Evolutionary conservation across 805 yeast genomes (phyloP), one percentile per base, ranked within the genome.

Genomic region (Saturnispora halmiae): DNA sequence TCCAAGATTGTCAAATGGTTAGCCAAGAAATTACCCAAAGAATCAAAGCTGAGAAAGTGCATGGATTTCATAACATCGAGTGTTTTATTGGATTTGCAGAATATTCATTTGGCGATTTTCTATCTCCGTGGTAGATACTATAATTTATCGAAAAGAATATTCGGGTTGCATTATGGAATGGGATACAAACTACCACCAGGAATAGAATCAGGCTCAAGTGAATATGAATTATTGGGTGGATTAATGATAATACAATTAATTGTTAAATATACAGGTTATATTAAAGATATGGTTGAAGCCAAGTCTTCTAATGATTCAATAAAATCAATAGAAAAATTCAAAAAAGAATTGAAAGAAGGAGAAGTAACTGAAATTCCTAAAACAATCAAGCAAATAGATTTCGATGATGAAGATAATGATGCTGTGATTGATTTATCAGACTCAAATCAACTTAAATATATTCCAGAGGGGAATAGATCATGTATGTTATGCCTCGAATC

Each of bases 71-170:
- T 63, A 5, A 65, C 71, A n/a, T 73, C 71, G 49, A 53, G 69
- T 14, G 64, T 65, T 39, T 49, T 74, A 4, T 49, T 75, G 24
- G 79, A 79, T 1, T 41, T 82, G 5, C 61, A 77, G 55, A 82
- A 82, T 51, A 43, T 83, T 13, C 94, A 90, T 56, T 60, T 87
- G 38, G 90, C 95, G 0, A 28, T 83, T 0, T 90, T 90, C 56
- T 90, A 90, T 59, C 75, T 88, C 53, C 70, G 69, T 33, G 97
- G 96, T 2, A 71, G 78, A 22, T 92, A 81, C 58, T 88, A 88
- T 60, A 78, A 82, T 38, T 49, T 87, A 4, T 73, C 83, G 1
- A 87, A 86, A 51, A 65, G 97, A 29, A 14, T 86, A 0, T 77
- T 79, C 57, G 95, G 95, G 0, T 55, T 90, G 56, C 64, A 95